Conservation (phyloP, 148 eudicot genomes). For the Camellia japonica region DNA sequence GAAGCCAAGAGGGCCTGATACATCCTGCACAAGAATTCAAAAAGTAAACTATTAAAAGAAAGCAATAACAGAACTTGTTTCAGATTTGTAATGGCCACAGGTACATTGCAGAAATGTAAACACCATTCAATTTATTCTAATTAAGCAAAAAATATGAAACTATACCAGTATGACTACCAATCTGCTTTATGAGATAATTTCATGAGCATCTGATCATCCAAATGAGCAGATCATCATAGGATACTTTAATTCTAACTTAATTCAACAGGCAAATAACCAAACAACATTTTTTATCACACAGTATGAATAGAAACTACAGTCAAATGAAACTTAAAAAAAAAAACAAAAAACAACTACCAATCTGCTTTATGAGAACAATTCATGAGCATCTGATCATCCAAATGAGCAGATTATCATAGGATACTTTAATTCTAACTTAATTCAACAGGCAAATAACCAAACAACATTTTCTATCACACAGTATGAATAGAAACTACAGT, state of each 20-base stretch:
- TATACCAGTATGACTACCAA: not conserved
- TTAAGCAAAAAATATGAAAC: not conserved
- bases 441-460: no score
- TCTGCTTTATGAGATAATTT: not conserved
- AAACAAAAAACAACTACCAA: no score
- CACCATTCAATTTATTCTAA: not conserved
- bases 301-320: not conserved
- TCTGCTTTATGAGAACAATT: no score
- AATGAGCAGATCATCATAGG: not conserved
- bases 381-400: no score
- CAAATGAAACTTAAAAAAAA: not conserved
- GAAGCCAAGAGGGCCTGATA: slow-evolving; percentile 77
- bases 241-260: not conserved
- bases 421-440: no score
- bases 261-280: not conserved
- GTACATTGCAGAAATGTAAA: not conserved
- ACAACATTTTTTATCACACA: no score
- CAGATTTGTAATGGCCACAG: not conserved
- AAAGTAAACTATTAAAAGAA: not conserved
- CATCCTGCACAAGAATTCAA: slow-evolving; percentile 59
- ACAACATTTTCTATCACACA: no score
- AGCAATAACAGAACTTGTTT: not conserved
- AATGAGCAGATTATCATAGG: no score
- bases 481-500: no score
- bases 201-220: not conserved